Percentiles rank a stretch among this genome's conserved stretches.
These are phyloP conservation scores for Astragalus membranaceus DNA, from an alignment of 306 rosid species.

Conservation along the genomic window DNA sequence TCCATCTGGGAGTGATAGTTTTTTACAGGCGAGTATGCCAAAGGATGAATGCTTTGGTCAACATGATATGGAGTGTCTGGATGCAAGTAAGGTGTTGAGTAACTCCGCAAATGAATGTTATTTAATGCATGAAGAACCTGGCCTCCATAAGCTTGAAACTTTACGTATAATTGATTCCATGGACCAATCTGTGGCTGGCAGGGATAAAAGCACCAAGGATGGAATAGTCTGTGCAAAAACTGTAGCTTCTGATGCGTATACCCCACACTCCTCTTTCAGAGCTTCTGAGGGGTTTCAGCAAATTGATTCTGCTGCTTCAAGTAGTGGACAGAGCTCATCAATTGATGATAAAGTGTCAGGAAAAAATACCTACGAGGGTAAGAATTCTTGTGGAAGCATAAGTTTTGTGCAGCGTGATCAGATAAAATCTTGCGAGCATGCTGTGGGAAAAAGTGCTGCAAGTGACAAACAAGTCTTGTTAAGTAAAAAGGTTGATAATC, in stretches of 20 bases:
- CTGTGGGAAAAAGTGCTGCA: conserved; percentile 2
- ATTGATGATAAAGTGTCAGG: conserved; percentile 13
- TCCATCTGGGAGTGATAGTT: conserved; percentile 27
- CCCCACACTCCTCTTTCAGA: neutral
- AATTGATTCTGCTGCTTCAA: conserved; percentile 23
- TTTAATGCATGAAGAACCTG: conserved; percentile 9
- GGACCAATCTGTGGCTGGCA: conserved; percentile 13
- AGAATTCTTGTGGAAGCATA: conserved; percentile 19
- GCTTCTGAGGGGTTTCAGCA: conserved; percentile 21
- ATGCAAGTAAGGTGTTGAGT: neutral
- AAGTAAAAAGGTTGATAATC: conserved; percentile 20
- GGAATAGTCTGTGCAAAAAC: conserved; percentile 1
- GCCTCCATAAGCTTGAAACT: conserved; percentile 18
- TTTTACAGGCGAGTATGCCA: conserved; percentile 6
- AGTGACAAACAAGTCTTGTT: conserved; percentile 9
- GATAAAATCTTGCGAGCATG: conserved; percentile 19
- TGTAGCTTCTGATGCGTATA: conserved; percentile 22
- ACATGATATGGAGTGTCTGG: conserved; percentile 15
- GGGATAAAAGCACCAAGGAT: conserved; percentile 7
- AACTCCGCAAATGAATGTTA: conserved; percentile 16
- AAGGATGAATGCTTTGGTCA: conserved; percentile 31
- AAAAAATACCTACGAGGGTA: conserved; percentile 14
- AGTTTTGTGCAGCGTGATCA: conserved; percentile 19
- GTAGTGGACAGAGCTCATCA: conserved; percentile 23
- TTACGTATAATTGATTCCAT: conserved; percentile 23